These are phyloP conservation scores for Trichosanthes cucumerina DNA, from an alignment of 306 rosid genomes.

Conservation along the genomic window DNA sequence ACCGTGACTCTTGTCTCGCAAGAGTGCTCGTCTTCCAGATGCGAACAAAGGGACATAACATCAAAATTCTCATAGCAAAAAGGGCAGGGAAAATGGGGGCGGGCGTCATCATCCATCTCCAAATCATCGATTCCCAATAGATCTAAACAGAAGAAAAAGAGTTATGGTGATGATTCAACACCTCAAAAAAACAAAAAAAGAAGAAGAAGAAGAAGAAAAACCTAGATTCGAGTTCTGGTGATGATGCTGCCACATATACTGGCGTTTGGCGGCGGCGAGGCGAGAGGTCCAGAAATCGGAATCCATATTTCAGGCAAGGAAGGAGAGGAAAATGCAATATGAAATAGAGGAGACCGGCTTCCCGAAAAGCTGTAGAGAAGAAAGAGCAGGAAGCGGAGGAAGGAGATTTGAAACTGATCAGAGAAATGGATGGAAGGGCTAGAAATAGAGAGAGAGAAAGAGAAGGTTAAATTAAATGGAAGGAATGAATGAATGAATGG, in stretches of 20 bases:
- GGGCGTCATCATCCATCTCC: conserved; percentile 75
- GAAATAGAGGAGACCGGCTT: background rate
- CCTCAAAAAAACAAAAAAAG: background rate
- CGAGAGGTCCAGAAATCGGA: conserved; percentile 94
- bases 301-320: conserved; percentile 67
- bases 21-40: conserved; percentile 89
- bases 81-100: conserved; percentile 86
- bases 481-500: background rate
- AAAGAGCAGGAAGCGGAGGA: background rate
- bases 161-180: no score
- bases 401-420: background rate
- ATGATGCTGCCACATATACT: conserved; percentile 54
- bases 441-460: background rate
- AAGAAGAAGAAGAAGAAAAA: background rate
- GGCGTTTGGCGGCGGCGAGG: conserved; percentile 93
- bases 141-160: conserved; percentile 28
- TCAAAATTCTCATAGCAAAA: conserved; percentile 91
- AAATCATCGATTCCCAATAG: conserved; percentile 82
- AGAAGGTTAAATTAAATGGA: no score
- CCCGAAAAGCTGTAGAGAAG: background rate
- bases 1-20: conserved; percentile 84
- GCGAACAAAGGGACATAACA: conserved; percentile 72
- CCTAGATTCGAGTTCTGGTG: conserved; percentile 72
- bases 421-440: background rate
- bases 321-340: background rate